Percentiles rank a stretch among this genome's conserved stretches.
These are phyloP conservation scores for Botrytis fragariae DNA, from an alignment of 2,329 filamentous ascomycete species.

Conservation along the genomic window DNA sequence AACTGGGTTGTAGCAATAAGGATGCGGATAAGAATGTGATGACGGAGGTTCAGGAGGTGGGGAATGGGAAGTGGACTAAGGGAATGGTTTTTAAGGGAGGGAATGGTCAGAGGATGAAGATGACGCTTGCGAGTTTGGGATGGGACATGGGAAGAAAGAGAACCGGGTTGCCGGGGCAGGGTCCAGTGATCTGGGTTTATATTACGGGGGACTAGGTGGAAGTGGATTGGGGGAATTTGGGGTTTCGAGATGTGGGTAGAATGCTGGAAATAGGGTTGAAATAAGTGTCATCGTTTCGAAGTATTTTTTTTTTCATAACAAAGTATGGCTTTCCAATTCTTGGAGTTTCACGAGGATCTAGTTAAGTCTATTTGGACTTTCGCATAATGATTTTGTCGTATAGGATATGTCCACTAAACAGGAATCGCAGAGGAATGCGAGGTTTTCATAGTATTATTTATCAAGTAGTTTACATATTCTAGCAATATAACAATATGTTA, in stretches of 20 bases:
- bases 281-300: not conserved
- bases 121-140: constrained; percentile 54
- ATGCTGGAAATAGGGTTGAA: not conserved
- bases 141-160: constrained; percentile 53
- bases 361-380: not conserved
- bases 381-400: not conserved
- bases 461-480: not conserved
- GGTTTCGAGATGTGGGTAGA: not conserved
- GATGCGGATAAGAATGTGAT: constrained; percentile 53
- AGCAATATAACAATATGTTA: not conserved
- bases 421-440: not conserved
- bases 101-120: constrained; percentile 47
- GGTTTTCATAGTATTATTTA: not conserved
- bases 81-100: constrained; percentile 52
- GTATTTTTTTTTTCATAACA: not conserved
- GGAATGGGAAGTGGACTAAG: constrained; percentile 58
- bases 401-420: not conserved
- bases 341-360: not conserved
- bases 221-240: not conserved
- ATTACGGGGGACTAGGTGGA: constrained; percentile 47
- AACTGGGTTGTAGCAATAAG: constrained; percentile 56
- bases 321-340: not conserved
- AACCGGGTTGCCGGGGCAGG: constrained; percentile 45
- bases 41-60: constrained; percentile 54
- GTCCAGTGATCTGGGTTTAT: constrained; percentile 60